phyloP scores from a whole-genome alignment of 768 basidiomycete genomes.

The Saitozyma podzolica region DNA sequence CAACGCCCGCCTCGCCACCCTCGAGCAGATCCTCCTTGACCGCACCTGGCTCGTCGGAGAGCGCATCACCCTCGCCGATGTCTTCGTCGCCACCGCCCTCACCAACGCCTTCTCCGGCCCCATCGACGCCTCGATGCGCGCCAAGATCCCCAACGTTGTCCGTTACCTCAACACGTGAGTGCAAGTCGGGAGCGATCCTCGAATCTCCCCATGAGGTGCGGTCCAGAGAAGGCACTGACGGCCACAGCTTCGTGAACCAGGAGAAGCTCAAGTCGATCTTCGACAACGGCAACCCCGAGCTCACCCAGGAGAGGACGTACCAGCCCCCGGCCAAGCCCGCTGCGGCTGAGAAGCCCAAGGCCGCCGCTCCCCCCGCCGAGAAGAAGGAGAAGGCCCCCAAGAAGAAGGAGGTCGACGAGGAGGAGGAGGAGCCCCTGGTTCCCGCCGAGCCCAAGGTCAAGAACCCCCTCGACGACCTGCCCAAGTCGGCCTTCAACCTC shows the following conservation, averaged over 20 bases:
- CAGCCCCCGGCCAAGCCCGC: slow-evolving; percentile 64
- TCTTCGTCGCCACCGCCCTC: slow-evolving; percentile 66
- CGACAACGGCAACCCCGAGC: slow-evolving; percentile 58
- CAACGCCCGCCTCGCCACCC: slow-evolving; percentile 62
- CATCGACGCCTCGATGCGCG: slow-evolving; percentile 67
- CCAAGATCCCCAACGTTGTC: slow-evolving; percentile 70
- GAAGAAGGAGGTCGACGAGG: slow-evolving; percentile 55
- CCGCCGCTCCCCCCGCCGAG: slow-evolving; percentile 32
- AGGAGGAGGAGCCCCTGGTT: slow-evolving; percentile 73
- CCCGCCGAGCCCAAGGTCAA: slow-evolving; percentile 84
- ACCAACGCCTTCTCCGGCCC: slow-evolving; percentile 59
- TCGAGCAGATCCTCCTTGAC: slow-evolving; percentile 71
- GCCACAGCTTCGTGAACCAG: slow-evolving; percentile 67
- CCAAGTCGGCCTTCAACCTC: slow-evolving; percentile 57
- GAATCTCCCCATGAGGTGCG: not conserved
- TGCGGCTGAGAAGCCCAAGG: slow-evolving; percentile 41
- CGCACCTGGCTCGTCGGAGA: slow-evolving; percentile 91
- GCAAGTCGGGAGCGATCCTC: too few species aligned
- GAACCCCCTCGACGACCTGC: slow-evolving; percentile 90
- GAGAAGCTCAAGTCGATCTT: slow-evolving; percentile 69
- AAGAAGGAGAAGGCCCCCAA: slow-evolving; percentile 51
- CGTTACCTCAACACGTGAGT: slow-evolving; percentile 76
- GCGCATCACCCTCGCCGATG: slow-evolving; percentile 90
- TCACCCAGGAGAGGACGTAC: slow-evolving; percentile 63
- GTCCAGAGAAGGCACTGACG: not conserved